Evolutionary conservation across 164 flowering plant genomes (phyloP).

Genomic region (Nymphaea colorata): DNA sequence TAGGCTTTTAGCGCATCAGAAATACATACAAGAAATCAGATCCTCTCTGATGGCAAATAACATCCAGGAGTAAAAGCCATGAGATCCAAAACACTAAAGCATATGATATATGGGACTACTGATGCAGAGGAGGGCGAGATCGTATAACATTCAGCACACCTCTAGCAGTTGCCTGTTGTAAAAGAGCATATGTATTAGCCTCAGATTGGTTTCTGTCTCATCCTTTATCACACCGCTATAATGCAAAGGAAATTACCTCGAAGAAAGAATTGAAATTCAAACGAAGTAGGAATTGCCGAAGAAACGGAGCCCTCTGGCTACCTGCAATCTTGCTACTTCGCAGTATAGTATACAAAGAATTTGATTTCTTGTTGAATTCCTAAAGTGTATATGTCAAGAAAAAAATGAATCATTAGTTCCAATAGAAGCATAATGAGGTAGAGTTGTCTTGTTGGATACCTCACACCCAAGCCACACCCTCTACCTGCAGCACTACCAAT

Average conservation of each 20-base stretch:
- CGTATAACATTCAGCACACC: conserved; percentile 86
- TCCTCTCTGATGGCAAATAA: too few species aligned
- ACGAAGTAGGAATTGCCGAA: conserved; percentile 85
- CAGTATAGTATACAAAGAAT: conserved; percentile 88
- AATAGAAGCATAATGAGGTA: neutral
- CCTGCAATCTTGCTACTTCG: conserved; percentile 97
- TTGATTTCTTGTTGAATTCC: conserved; percentile 98
- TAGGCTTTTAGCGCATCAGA: too few species aligned
- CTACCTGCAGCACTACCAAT: too few species aligned
- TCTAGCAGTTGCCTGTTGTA: conserved; percentile 72
- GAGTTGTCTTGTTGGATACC: too few species aligned
- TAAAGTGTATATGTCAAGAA: conserved; percentile 12
- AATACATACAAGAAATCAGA: too few species aligned
- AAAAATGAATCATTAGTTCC: neutral
- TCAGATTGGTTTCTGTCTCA: neutral
- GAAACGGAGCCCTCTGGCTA: conserved; percentile 91
- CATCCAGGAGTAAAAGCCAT: too few species aligned
- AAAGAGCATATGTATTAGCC: conserved; percentile 4
- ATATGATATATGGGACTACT: conserved; percentile 2
- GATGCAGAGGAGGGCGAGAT: conserved; percentile 43
- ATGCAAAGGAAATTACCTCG: conserved; percentile 46
- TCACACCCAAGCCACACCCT: too few species aligned
- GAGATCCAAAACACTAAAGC: too few species aligned
- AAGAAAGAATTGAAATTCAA: conserved; percentile 89
- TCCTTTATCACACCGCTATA: too few species aligned